phyloP scores from a whole-genome alignment of 371 early-diverging fungal species.

The Mucor sp. region DNA sequence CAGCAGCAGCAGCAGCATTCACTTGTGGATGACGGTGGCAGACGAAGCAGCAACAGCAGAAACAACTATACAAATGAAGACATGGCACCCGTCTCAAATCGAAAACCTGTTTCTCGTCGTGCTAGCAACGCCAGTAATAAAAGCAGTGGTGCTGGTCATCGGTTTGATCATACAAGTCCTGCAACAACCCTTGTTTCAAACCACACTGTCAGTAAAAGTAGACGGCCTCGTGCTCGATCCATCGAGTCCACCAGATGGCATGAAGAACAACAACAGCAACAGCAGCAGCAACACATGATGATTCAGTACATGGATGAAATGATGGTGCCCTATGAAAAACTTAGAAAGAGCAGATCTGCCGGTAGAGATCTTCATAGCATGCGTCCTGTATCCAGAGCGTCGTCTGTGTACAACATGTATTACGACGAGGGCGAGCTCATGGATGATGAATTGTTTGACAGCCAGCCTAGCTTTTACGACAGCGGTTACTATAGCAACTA shows the following conservation, averaged over 20 bases:
- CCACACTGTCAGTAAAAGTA: background rate
- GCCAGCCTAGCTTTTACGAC: background rate
- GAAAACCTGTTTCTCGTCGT: conserved; percentile 7
- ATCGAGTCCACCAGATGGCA: conserved; percentile 4
- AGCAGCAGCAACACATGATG: background rate
- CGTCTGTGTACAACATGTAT: background rate
- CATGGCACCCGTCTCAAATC: background rate
- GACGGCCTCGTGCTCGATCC: conserved; percentile 1
- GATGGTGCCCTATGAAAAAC: background rate
- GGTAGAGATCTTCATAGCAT: background rate
- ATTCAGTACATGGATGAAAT: background rate
- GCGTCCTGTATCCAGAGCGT: background rate
- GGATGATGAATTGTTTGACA: background rate
- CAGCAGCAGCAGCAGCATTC: background rate
- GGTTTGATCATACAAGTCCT: conserved; percentile 5
- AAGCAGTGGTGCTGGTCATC: background rate
- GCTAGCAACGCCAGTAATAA: background rate
- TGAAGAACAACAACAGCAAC: background rate
- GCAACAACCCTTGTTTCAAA: background rate
- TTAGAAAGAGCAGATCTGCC: conserved; percentile 3
- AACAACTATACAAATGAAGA: background rate
- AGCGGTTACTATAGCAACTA: background rate
- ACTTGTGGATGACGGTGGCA: background rate
- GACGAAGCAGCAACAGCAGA: background rate
- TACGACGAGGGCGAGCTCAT: background rate